Base-by-base conservation (phyloP, 345 rosid species). In the Cochlearia excelsa region DNA sequence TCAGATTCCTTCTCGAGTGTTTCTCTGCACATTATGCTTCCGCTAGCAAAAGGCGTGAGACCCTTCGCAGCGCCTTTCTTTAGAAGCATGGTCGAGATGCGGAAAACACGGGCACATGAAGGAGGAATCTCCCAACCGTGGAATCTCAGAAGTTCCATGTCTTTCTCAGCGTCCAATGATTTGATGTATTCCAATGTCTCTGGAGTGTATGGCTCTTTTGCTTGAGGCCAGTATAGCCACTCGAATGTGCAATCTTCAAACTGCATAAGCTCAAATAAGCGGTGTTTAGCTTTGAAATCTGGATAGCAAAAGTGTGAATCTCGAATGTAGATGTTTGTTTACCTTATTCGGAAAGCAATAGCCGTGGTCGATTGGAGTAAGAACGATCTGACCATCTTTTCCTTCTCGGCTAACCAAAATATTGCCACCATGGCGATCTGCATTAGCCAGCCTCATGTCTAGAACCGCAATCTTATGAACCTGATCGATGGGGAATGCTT, bases 191-290 rank as follows among this genome's bases (percentile, higher is more conserved):
- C 74, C 57, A 84, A n/a, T 45, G 75, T 81, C 28, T 74, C 78
- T 4, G 75, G 53, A 26, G 90, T 80, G 72, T 77, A 90, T 11
- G 81, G 90, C 41, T 81, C 79, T 37, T 48, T 80, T 58, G 95
- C 86, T 82, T 90, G 95, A 30, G 95, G 93, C 92, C 97, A 90
- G 76, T 84, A 84, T 38, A 90, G 82, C 97, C 97, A 87, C 26
- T 90, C 97, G 30, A 90, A 90, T 64, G 95, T 84, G 75, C 97
- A 90, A 65, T 90, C 93, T 70, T 90, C 93, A 45, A 85, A 90
- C 97, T 90, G 81, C 63, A 40, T 4, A 34, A 49, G 9, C 30
- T 11, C 4, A 28, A 49, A 30, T 8, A 55, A 54, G 39, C 38
- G 11, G 55, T 63, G 58, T 54, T 54, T 43, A 47, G 33, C 34